Conservation (phyloP, 2,329 filamentous ascomycete species). For the Bretziella fagacearum region DNA sequence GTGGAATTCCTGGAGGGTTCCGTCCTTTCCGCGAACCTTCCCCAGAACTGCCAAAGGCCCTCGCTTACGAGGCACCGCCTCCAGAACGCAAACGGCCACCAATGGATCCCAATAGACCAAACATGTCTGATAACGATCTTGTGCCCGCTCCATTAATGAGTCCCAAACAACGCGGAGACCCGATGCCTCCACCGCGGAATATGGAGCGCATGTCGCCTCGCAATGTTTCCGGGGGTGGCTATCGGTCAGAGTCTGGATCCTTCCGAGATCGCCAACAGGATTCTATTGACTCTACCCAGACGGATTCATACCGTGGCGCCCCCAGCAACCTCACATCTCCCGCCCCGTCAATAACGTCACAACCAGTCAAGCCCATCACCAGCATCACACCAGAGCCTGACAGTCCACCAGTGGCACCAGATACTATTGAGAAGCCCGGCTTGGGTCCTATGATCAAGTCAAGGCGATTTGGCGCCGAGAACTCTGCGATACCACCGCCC, state of each 20-base stretch:
- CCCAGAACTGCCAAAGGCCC: slow-evolving; percentile 16
- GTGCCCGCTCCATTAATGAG: slow-evolving; percentile 43
- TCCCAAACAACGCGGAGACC: slow-evolving; percentile 28
- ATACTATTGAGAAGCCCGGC: slow-evolving; percentile 39
- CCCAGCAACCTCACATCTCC: slow-evolving; percentile 15
- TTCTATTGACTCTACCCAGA: slow-evolving; percentile 13
- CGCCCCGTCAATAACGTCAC: slow-evolving; percentile 12
- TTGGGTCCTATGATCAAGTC: slow-evolving; percentile 79
- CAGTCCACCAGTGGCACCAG: slow-evolving; percentile 14
- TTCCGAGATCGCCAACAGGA: slow-evolving; percentile 15
- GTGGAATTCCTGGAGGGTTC: slow-evolving; percentile 5
- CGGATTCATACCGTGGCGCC: slow-evolving; percentile 12
- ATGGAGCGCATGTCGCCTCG: slow-evolving; percentile 31
- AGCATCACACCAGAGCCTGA: slow-evolving; percentile 18
- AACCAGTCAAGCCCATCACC: slow-evolving; percentile 13
- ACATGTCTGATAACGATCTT: slow-evolving; percentile 33
- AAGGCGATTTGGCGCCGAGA: slow-evolving; percentile 38
- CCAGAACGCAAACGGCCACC: slow-evolving; percentile 50
- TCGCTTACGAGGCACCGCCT: slow-evolving; percentile 27
- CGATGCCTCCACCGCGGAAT: slow-evolving; percentile 32
- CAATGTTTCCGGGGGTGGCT: slow-evolving; percentile 23
- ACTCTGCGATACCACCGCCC: slow-evolving; percentile 7
- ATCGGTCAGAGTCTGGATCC: slow-evolving; percentile 15
- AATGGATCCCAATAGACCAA: slow-evolving; percentile 42
- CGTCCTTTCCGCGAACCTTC: slow-evolving; percentile 12